Percentiles rank a stretch among this genome's conserved stretches.
Conservation (phyloP, 495 filamentous ascomycete genomes). For the Penicillium subrubescens region DNA sequence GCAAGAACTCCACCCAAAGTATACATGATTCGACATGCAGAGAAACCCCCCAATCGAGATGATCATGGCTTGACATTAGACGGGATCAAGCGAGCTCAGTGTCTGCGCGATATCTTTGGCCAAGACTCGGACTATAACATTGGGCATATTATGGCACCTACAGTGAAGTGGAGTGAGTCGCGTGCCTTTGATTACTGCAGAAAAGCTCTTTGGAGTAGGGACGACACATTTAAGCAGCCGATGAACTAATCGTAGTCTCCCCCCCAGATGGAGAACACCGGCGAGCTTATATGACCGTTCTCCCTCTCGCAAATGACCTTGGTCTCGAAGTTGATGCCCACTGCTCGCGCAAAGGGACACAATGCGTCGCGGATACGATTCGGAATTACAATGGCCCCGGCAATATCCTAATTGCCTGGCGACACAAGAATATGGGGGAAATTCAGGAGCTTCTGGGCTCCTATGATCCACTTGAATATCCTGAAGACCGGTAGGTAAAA, state of each 20-base stretch:
- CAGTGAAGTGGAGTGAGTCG: constrained; percentile 28
- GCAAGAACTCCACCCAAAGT: constrained; percentile 30
- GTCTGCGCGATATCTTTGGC: constrained; percentile 49
- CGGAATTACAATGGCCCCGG: constrained; percentile 25
- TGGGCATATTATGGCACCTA: constrained; percentile 50
- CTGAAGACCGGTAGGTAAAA: constrained; percentile 30
- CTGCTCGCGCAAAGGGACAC: constrained; percentile 30
- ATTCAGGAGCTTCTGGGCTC: constrained; percentile 27
- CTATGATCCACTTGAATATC: constrained; percentile 24
- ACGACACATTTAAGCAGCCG: background rate
- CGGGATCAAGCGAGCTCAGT: constrained; percentile 48
- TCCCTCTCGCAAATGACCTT: constrained; percentile 50
- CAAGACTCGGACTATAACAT: constrained; percentile 45
- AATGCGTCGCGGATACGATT: constrained; percentile 29
- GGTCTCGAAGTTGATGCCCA: constrained; percentile 47
- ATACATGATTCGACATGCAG: constrained; percentile 58
- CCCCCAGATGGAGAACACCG: constrained; percentile 44
- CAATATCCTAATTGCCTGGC: constrained; percentile 39
- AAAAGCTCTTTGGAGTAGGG: background rate
- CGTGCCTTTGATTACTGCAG: background rate
- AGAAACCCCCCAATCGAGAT: constrained; percentile 45
- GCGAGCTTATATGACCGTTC: constrained; percentile 52
- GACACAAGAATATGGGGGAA: constrained; percentile 26
- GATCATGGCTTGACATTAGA: constrained; percentile 43
- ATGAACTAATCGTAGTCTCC: background rate